A percentile compares a stretch with the other conserved stretches of the same genome.
Conservation (phyloP, 2,329 filamentous ascomycete genomes). For the Fusarium subtropicale region DNA sequence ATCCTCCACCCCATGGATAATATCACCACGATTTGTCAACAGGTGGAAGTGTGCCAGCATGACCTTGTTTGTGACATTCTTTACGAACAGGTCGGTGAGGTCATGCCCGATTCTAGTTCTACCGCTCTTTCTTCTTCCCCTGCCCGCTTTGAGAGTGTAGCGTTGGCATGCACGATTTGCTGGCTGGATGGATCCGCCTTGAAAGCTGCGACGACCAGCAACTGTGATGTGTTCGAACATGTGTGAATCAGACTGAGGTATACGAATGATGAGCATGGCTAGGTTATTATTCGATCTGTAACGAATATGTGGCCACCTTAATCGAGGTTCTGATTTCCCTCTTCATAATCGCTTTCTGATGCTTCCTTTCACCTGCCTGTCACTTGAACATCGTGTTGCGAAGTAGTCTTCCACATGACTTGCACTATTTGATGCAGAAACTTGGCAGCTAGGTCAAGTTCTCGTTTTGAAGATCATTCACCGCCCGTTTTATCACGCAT, state of each 20-base stretch:
- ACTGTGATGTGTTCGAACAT: neutral
- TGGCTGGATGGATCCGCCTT: neutral
- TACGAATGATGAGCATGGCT: slow-evolving; percentile 21
- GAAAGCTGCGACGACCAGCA: neutral
- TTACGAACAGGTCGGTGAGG: slow-evolving; percentile 28
- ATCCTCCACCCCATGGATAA: neutral
- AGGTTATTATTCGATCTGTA: slow-evolving; percentile 5
- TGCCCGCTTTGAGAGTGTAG: slow-evolving; percentile 1
- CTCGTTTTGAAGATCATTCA: slow-evolving; percentile 10
- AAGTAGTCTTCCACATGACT: neutral
- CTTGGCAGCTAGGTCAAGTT: neutral
- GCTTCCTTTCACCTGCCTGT: neutral
- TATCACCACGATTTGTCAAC: slow-evolving; percentile 13
- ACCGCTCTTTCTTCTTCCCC: slow-evolving; percentile 14
- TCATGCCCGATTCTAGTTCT: slow-evolving; percentile 25
- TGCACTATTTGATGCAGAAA: neutral
- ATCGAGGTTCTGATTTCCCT: neutral
- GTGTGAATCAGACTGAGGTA: neutral
- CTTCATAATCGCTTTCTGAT: neutral
- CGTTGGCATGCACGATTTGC: slow-evolving; percentile 28
- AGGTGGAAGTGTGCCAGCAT: slow-evolving; percentile 9
- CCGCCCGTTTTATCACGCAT: slow-evolving; percentile 24
- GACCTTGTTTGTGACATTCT: slow-evolving; percentile 26
- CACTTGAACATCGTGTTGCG: neutral
- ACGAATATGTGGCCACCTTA: neutral